Evolutionary conservation across 192 early-diverging fungal genomes (phyloP).

Genomic region (Mortierella claussenii): DNA sequence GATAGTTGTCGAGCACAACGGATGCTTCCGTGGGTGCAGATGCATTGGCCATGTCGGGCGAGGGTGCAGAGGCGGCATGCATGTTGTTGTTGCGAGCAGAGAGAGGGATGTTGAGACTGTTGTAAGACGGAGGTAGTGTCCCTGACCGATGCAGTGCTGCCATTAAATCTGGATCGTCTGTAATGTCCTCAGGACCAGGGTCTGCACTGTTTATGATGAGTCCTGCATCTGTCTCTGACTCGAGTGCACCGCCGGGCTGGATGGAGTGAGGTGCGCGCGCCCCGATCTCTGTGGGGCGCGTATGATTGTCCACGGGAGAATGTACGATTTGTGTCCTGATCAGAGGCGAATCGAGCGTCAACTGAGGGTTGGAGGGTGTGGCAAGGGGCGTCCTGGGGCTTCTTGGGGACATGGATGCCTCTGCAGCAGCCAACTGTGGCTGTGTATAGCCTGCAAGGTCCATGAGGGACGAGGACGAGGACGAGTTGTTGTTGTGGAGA

Average conservation of each 20-base stretch:
- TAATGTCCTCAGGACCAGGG: not conserved
- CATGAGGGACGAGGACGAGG: slow-evolving; percentile 12
- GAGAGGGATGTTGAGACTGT: slow-evolving; percentile 42
- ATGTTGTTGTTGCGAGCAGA: slow-evolving; percentile 8
- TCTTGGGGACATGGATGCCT: not conserved
- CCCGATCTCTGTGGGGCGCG: slow-evolving; percentile 23
- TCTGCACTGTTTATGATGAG: not conserved
- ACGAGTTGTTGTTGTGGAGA: not conserved
- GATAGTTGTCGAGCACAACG: not conserved
- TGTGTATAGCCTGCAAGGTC: slow-evolving; percentile 18
- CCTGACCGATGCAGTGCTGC: slow-evolving; percentile 6
- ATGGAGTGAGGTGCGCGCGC: slow-evolving; percentile 26
- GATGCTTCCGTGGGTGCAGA: not conserved
- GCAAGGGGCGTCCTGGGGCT: slow-evolving; percentile 6
- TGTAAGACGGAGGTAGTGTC: slow-evolving; percentile 44
- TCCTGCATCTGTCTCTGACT: not conserved
- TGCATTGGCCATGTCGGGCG: slow-evolving; percentile 10
- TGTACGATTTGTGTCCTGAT: slow-evolving; percentile 5
- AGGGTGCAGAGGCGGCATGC: slow-evolving; percentile 29
- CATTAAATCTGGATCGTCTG: not conserved
- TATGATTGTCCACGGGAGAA: slow-evolving; percentile 1
- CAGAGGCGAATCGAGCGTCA: slow-evolving; percentile 16
- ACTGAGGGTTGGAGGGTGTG: slow-evolving; percentile 14
- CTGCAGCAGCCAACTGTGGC: slow-evolving; percentile 5
- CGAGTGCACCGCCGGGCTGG: not conserved